Conservation (phyloP, 495 filamentous ascomycete genomes). For the Aspergillus bridgeri region DNA sequence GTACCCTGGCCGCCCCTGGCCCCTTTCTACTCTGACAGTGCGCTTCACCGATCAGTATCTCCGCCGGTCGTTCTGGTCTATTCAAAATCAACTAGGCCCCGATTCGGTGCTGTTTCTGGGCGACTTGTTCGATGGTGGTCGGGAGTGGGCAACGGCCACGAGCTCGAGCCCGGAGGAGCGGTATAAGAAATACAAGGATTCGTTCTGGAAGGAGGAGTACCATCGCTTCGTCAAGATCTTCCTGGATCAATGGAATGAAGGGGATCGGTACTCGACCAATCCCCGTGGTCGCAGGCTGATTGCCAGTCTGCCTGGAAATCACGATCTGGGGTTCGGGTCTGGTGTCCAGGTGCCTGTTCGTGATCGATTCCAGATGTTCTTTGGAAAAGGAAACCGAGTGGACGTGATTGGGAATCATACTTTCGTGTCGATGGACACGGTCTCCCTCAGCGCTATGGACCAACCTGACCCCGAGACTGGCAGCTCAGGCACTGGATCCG, state of each 20-base stretch:
- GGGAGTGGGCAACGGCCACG: slow-evolving; percentile 80
- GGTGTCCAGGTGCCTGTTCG: slow-evolving; percentile 76
- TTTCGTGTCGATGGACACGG: slow-evolving; percentile 84
- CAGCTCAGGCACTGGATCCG: slow-evolving; percentile 32
- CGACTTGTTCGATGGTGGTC: slow-evolving; percentile 92
- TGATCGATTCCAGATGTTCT: slow-evolving; percentile 80
- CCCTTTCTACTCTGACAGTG: slow-evolving; percentile 73
- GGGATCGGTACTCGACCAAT: slow-evolving; percentile 34
- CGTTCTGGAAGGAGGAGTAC: slow-evolving; percentile 82
- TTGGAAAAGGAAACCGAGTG: slow-evolving; percentile 83
- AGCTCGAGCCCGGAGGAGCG: slow-evolving; percentile 64
- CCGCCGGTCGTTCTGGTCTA: slow-evolving; percentile 67
- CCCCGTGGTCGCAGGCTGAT: slow-evolving; percentile 61
- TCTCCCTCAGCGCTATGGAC: slow-evolving; percentile 75
- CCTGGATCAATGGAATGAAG: slow-evolving; percentile 55
- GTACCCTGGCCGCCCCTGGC: slow-evolving; percentile 91
- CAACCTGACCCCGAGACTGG: slow-evolving; percentile 49
- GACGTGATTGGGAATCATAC: slow-evolving; percentile 94
- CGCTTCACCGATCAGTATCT: slow-evolving; percentile 86
- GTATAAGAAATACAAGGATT: slow-evolving; percentile 71
- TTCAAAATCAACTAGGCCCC: slow-evolving; percentile 68
- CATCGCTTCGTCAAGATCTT: slow-evolving; percentile 77
- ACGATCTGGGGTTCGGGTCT: slow-evolving; percentile 90
- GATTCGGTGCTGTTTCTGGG: slow-evolving; percentile 87
- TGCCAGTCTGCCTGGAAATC: slow-evolving; percentile 85